phyloP scores from a whole-genome alignment of 768 basidiomycete species.

The Paxillus involutus region DNA sequence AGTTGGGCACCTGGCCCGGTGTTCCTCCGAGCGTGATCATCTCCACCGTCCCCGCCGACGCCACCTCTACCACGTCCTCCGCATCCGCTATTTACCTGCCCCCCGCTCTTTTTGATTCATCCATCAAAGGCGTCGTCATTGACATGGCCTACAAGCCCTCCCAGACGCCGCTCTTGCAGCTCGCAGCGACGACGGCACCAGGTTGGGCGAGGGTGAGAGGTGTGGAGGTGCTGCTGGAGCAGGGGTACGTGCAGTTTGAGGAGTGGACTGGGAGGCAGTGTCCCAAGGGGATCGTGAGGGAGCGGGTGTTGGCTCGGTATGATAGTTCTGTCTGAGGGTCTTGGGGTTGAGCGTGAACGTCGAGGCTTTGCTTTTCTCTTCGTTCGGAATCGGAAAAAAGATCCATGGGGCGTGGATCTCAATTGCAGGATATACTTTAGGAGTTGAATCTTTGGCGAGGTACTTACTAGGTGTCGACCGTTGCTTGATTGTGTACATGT shows the following conservation, averaged over 20 bases:
- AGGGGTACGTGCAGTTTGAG: slow-evolving; percentile 85
- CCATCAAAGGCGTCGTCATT: slow-evolving; percentile 71
- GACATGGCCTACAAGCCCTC: slow-evolving; percentile 96
- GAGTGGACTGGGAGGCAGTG: slow-evolving; percentile 74
- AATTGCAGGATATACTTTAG: too few relatives aligned
- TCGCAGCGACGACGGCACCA: slow-evolving; percentile 52
- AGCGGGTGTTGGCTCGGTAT: slow-evolving; percentile 51
- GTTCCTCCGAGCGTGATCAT: slow-evolving; percentile 72
- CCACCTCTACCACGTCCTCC: slow-evolving; percentile 38
- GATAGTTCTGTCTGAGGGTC: slow-evolving; percentile 1
- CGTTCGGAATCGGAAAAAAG: too few relatives aligned
- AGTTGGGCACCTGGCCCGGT: slow-evolving; percentile 53
- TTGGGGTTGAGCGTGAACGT: not conserved
- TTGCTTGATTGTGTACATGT: not conserved
- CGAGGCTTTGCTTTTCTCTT: too few relatives aligned
- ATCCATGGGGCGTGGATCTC: too few relatives aligned
- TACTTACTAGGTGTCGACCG: too few relatives aligned
- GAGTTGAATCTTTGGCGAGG: too few relatives aligned
- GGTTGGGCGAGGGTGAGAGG: slow-evolving; percentile 78
- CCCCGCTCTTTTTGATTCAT: slow-evolving; percentile 52
- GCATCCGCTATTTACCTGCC: slow-evolving; percentile 49
- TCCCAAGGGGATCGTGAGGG: slow-evolving; percentile 47
- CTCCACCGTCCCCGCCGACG: slow-evolving; percentile 81
- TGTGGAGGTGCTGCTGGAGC: slow-evolving; percentile 83
- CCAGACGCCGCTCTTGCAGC: slow-evolving; percentile 72